Evolutionary conservation across 1,139 yeast species (phyloP).

Genomic region (Neolecta irregularis): DNA sequence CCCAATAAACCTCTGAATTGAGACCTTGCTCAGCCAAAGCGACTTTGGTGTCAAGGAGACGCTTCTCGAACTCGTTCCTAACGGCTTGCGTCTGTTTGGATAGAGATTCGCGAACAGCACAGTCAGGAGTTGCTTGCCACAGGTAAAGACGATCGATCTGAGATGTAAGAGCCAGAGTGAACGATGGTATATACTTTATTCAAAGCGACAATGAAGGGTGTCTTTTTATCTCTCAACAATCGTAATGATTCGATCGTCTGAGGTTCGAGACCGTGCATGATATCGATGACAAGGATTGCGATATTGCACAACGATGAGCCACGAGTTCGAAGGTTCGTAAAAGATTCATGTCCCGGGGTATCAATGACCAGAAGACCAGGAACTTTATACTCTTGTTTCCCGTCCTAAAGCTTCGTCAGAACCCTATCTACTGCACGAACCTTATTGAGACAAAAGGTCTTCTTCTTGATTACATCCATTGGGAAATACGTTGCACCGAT

Average conservation of each 20-base stretch:
- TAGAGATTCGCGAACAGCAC: conserved; percentile 88
- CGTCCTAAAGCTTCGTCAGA: conserved; percentile 30
- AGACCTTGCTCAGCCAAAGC: conserved; percentile 96
- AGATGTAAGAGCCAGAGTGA: not conserved
- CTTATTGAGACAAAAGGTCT: conserved; percentile 80
- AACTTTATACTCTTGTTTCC: conserved; percentile 65
- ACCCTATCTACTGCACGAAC: conserved; percentile 21
- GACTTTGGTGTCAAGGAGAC: conserved; percentile 71
- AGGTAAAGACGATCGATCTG: conserved; percentile 83
- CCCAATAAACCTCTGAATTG: conserved; percentile 89
- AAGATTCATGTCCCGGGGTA: conserved; percentile 99
- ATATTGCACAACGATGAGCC: conserved; percentile 98
- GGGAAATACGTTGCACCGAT: conserved; percentile 99
- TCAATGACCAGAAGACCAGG: conserved; percentile 94
- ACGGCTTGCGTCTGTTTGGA: conserved; percentile 69
- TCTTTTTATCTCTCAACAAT: conserved; percentile 86
- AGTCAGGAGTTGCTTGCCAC: conserved; percentile 82
- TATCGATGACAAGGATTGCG: conserved; percentile 94
- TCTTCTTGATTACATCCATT: conserved; percentile 76
- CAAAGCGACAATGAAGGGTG: conserved; percentile 92
- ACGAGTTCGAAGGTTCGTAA: conserved; percentile 91
- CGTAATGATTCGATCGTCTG: conserved; percentile 91
- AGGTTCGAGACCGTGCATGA: conserved; percentile 97
- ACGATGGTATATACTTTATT: conserved; percentile 36
- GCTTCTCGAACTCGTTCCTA: conserved; percentile 78